Conservation (phyloP, 2,329 filamentous ascomycete species). For the Xylariaceae sp. region DNA sequence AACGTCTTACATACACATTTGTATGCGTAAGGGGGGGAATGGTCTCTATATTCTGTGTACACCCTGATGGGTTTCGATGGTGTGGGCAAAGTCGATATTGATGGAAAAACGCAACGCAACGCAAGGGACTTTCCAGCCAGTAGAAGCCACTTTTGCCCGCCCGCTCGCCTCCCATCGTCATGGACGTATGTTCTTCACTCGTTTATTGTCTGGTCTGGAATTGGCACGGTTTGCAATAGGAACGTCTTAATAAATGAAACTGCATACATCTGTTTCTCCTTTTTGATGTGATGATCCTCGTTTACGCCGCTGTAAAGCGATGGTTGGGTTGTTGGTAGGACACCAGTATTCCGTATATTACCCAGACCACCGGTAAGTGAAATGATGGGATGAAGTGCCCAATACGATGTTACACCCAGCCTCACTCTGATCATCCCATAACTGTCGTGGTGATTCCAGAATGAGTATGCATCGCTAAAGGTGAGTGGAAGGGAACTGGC, state of each 20-base stretch:
- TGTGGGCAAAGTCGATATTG: conserved; percentile 10
- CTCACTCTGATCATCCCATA: no score
- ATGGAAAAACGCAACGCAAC: not conserved
- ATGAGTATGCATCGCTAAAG: no score
- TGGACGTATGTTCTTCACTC: conserved; percentile 15
- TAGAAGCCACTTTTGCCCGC: no score
- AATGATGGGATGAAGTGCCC: no score
- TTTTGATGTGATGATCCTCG: not conserved
- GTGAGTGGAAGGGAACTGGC: no score
- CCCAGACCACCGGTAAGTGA: no score
- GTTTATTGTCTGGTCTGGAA: conserved; percentile 18
- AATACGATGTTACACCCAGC: no score
- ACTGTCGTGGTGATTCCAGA: no score
- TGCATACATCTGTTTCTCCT: conserved; percentile 4
- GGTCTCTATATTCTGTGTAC: conserved; percentile 18
- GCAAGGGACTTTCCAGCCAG: conserved; percentile 9
- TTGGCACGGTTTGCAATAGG: conserved; percentile 18
- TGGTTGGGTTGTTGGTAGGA: no score
- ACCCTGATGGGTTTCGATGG: conserved; percentile 14
- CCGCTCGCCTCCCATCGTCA: conserved; percentile 4
- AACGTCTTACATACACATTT: conserved; percentile 18
- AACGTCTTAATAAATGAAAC: conserved; percentile 20
- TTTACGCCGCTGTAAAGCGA: no score
- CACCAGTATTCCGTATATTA: no score
- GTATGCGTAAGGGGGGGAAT: conserved; percentile 16